Conservation (phyloP, 495 filamentous ascomycete genomes). For the Xylaria sp. region DNA sequence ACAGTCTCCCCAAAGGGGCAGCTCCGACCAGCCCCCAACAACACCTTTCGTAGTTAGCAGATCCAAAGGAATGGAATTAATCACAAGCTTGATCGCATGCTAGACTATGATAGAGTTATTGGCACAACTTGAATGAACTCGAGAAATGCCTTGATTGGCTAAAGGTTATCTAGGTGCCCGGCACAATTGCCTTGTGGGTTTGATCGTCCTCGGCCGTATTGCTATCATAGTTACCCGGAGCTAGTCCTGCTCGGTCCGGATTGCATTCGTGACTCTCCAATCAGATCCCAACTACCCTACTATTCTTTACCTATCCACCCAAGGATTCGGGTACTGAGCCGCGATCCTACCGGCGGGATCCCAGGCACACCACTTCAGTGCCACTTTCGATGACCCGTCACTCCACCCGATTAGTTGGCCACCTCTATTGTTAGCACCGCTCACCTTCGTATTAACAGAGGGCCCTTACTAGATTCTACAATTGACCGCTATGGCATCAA, state of each 20-base stretch:
- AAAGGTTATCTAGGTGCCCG: too few species aligned
- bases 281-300: not conserved
- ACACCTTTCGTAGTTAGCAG: too few species aligned
- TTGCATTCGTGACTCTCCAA: not conserved
- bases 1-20: too few species aligned
- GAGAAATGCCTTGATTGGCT: not conserved
- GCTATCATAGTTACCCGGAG: not conserved
- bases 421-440: not conserved
- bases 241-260: not conserved
- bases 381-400: not conserved
- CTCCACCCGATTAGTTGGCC: not conserved
- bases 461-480: not conserved
- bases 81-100: not conserved
- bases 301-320: not conserved
- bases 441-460: not conserved
- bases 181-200: not conserved
- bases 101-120: not conserved
- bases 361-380: not conserved
- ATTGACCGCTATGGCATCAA: not conserved
- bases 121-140: not conserved
- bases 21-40: too few species aligned
- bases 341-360: conserved; percentile 15
- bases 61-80: not conserved
- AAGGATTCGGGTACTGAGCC: conserved; percentile 18
- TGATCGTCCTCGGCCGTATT: conserved; percentile 2